Percentiles rank a stretch among this genome's conserved stretches.
These are phyloP conservation scores for Apium graveolens DNA, from an alignment of 129 eudicot species.

Conservation along the genomic window DNA sequence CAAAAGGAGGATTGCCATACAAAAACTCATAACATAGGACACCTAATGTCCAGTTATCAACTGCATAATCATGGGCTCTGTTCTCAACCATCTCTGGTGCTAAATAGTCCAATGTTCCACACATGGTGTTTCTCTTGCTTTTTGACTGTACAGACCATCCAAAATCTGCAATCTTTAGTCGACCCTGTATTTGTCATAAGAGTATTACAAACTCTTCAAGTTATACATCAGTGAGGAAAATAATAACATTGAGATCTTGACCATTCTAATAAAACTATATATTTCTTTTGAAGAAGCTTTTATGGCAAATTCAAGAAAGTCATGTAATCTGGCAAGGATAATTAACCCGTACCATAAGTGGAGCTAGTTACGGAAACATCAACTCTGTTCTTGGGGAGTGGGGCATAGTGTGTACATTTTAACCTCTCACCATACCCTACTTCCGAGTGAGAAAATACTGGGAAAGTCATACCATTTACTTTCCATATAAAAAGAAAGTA, in stretches of 20 bases:
- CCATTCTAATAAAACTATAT: neutral
- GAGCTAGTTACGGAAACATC: neutral
- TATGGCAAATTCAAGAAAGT: neutral
- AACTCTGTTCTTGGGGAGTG: neutral
- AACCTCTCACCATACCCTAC: neutral
- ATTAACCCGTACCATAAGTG: neutral
- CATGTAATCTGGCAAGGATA: neutral
- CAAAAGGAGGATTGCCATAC: constrained; percentile 87
- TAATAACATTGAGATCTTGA: neutral
- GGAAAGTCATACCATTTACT: neutral
- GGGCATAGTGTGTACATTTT: neutral
- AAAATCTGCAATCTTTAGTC: constrained; percentile 90
- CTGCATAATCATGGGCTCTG: constrained; percentile 88
- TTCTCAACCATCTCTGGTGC: constrained; percentile 99
- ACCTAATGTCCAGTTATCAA: constrained; percentile 95
- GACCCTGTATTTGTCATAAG: constrained; percentile 44
- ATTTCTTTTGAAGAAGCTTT: neutral
- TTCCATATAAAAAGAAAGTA: neutral
- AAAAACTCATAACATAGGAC: constrained; percentile 81
- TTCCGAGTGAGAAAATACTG: neutral
- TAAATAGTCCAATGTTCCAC: constrained; percentile 87
- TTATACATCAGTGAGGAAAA: neutral
- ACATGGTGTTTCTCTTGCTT: constrained; percentile 86
- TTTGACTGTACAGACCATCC: constrained; percentile 96
- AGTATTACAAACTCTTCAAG: neutral